phyloP scores from a whole-genome alignment of 768 basidiomycete species.

The Ramaria sp. region DNA sequence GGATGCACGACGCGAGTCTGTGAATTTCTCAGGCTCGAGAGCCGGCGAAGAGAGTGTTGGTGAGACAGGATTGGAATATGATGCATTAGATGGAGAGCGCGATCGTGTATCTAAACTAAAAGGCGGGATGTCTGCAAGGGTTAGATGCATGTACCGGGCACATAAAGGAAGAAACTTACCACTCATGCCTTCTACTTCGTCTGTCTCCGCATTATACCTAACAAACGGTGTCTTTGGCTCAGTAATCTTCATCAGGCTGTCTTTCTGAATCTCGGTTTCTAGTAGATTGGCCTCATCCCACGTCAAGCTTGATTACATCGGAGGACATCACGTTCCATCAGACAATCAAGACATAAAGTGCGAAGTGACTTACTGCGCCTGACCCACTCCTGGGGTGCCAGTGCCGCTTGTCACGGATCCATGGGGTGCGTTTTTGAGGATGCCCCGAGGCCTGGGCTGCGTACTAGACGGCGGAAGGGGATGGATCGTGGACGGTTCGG shows the following conservation, averaged over 20 bases:
- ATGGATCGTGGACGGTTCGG: background rate
- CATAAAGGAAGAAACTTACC: constrained; percentile 38
- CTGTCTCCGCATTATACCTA: constrained; percentile 80
- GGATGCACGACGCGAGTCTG: constrained; percentile 54
- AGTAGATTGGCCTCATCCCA: constrained; percentile 96
- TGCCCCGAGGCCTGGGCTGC: constrained; percentile 5
- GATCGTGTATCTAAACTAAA: constrained; percentile 44
- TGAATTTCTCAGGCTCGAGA: constrained; percentile 20
- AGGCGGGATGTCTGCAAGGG: constrained; percentile 66
- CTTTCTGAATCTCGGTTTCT: constrained; percentile 86
- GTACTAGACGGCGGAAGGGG: background rate
- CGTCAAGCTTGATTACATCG: constrained; percentile 45
- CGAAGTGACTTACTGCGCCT: background rate
- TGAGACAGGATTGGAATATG: constrained; percentile 7
- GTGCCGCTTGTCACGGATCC: background rate
- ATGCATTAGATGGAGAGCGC: constrained; percentile 44
- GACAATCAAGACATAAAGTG: background rate
- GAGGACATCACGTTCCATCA: background rate
- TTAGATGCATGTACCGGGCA: background rate
- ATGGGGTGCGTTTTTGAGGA: constrained; percentile 5
- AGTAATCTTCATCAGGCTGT: constrained; percentile 96
- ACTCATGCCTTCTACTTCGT: constrained; percentile 56
- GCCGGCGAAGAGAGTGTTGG: constrained; percentile 27
- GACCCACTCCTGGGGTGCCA: background rate
- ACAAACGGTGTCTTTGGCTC: constrained; percentile 98